Percentiles rank a stretch among this genome's conserved stretches.
These are phyloP conservation scores for Omphalea diandra DNA, from an alignment of 441 rosid species.

Conservation along the genomic window DNA sequence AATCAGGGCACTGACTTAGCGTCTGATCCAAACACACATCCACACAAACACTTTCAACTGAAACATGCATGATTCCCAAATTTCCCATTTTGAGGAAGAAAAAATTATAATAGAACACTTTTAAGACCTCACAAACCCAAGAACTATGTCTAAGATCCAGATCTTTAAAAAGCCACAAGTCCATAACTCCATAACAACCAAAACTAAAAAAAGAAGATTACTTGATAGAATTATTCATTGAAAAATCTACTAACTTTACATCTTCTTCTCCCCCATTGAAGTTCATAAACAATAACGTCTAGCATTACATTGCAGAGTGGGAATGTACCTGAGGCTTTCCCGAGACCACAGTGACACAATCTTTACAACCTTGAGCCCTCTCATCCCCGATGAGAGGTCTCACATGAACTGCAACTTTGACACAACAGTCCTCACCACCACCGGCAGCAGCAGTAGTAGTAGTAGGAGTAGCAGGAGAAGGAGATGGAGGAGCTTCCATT, in stretches of 20 bases:
- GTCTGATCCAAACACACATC: conserved; percentile 33
- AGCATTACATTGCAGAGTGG: not conserved
- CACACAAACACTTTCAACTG: conserved; percentile 28
- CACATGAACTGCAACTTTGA: conserved; percentile 91
- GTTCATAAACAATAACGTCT: not conserved
- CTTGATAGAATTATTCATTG: not conserved
- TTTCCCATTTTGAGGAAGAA: conserved; percentile 15
- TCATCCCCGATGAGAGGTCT: conserved; percentile 98
- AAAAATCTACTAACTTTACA: no score
- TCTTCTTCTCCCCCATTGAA: not conserved
- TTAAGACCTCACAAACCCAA: not conserved
- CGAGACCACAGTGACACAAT: conserved; percentile 78
- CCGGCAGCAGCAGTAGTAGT: conserved; percentile 29
- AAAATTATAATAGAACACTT: no score
- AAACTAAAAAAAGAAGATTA: not conserved
- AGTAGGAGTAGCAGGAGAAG: conserved; percentile 12
- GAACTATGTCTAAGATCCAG: conserved; percentile 38
- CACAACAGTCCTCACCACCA: conserved; percentile 91
- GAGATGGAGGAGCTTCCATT: conserved; percentile 57
- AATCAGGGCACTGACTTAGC: conserved; percentile 24
- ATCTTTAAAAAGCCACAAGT: no score
- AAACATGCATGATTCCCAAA: conserved; percentile 36
- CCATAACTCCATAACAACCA: no score
- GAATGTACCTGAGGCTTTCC: conserved; percentile 92
- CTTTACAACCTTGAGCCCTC: conserved; percentile 87